Evolutionary conservation across 495 filamentous ascomycete genomes (phyloP), one percentile per base, ranked within the genome.

Genomic region (Hyaloscypha finlandica): DNA sequence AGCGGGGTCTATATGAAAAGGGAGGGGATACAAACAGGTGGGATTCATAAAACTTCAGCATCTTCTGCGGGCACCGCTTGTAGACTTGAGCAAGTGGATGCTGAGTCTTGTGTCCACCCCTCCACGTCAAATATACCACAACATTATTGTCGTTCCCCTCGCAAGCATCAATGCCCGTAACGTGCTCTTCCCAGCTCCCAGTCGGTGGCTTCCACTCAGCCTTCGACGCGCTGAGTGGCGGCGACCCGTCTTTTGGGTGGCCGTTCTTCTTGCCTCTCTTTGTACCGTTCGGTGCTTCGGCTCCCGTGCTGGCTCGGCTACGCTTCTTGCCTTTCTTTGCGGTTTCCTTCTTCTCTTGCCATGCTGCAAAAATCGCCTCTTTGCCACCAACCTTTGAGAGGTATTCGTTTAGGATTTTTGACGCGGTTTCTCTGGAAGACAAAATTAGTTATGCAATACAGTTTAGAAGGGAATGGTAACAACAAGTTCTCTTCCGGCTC

Each of bases 51-150:
- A 87, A 88, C 60, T 79, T 80, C 0, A 88, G 74, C 85, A 88
- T 88, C 85, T 82, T 86, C 62, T 89, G 86, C 0, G 86, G 86
- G 64, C 86, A 88, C 25, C 84, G 78, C 35, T 81, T 77, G 67
- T 89, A 88, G 20, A 87, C 80, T 4, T 79, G 76, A 25, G 76
- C 75, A 3, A 86, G 84, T 19, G 80, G 76, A 37, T 89, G 86
- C 68, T 88, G 85, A 2, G 86, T 86, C 73, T 87, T 88, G 5
- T 82, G 75, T 0, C 85, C 85, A 30, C 81, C 81, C 62, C 84
- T 84, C 86, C 86, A 85, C 0, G 79, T 81, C 54, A 86, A 71
- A 56, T 82, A 84, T 0, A 85, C 81, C 64, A 82, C 77, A 9
- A 85, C 76, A 55, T 76, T 79, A 58, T 77, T 74, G 2, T 79